Evolutionary conservation across 1,284 basidiomycete genomes (phyloP).

Genomic region (Rhodotorula sp.): DNA sequence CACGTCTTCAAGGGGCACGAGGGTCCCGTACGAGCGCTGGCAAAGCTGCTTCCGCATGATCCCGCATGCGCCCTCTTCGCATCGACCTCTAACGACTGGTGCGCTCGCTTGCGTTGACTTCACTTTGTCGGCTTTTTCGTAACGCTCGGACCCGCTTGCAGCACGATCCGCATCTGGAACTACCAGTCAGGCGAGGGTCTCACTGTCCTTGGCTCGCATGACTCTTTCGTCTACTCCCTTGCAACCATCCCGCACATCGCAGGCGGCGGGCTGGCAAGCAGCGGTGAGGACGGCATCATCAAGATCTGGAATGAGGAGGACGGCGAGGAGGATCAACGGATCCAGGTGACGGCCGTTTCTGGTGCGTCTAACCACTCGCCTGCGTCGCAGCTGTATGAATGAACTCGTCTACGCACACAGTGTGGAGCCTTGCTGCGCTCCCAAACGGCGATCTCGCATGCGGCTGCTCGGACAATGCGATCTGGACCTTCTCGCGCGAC

Average conservation of each 20-base stretch:
- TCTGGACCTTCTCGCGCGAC: conserved; percentile 81
- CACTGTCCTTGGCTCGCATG: conserved; percentile 81
- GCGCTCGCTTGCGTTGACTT: conserved; percentile 34
- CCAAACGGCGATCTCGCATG: conserved; percentile 86
- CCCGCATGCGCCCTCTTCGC: conserved; percentile 71
- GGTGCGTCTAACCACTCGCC: conserved; percentile 12
- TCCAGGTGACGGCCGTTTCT: conserved; percentile 84
- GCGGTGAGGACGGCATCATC: conserved; percentile 92
- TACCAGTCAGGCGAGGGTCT: conserved; percentile 68
- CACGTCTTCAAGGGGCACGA: conserved; percentile 72
- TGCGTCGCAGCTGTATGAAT: not conserved
- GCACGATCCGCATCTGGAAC: conserved; percentile 88
- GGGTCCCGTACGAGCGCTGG: conserved; percentile 84
- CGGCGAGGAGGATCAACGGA: conserved; percentile 76
- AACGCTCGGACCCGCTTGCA: conserved; percentile 47
- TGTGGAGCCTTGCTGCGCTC: conserved; percentile 85
- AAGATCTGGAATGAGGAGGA: conserved; percentile 82
- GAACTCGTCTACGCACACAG: conserved; percentile 51
- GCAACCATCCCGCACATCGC: conserved; percentile 64
- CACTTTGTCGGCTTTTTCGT: not conserved
- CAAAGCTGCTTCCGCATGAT: conserved; percentile 52
- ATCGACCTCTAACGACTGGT: conserved; percentile 93
- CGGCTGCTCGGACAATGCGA: conserved; percentile 79
- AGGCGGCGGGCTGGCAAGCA: conserved; percentile 69
- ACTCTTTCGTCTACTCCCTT: conserved; percentile 92